A percentile compares a stretch with the other conserved stretches of the same genome.
These are phyloP conservation scores for Pseudogymnoascus destructans DNA, from an alignment of 2,329 filamentous ascomycete genomes.

Conservation along the genomic window DNA sequence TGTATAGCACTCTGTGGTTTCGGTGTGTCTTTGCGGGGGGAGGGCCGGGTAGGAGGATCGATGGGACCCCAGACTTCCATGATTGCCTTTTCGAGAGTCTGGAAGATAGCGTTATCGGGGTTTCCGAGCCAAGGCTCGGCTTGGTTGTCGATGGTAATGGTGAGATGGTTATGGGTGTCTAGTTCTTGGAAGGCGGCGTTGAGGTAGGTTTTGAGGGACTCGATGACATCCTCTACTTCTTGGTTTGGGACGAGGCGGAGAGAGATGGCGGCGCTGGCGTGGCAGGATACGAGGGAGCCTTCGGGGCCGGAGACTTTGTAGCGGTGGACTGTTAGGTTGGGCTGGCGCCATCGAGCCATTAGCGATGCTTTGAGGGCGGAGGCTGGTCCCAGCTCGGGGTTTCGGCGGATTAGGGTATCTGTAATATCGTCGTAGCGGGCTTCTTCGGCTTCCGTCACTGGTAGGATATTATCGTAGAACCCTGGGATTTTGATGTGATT, in stretches of 20 bases:
- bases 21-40: conserved; percentile 23
- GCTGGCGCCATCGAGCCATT: conserved; percentile 91
- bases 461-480: conserved; percentile 77
- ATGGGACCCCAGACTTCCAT: conserved; percentile 67
- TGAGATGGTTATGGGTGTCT: conserved; percentile 68
- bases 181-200: conserved; percentile 58
- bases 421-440: conserved; percentile 75
- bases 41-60: conserved; percentile 22
- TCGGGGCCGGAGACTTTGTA: conserved; percentile 89
- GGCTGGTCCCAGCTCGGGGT: conserved; percentile 45
- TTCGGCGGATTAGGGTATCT: conserved; percentile 58
- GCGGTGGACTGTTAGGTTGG: conserved; percentile 84
- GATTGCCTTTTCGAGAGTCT: conserved; percentile 74
- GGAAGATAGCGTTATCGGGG: conserved; percentile 79
- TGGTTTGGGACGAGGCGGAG: conserved; percentile 90
- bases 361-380: conserved; percentile 68
- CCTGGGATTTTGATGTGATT: conserved; percentile 75
- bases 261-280: conserved; percentile 78
- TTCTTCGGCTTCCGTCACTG: conserved; percentile 62
- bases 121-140: conserved; percentile 96
- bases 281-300: conserved; percentile 79
- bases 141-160: conserved; percentile 76
- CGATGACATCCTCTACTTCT: conserved; percentile 64
- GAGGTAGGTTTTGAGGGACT: conserved; percentile 53
- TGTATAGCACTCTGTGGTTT: conserved; percentile 12